Evolutionary conservation across 305 asterid species (phyloP).

Genomic region (Rubia tinctorum): DNA sequence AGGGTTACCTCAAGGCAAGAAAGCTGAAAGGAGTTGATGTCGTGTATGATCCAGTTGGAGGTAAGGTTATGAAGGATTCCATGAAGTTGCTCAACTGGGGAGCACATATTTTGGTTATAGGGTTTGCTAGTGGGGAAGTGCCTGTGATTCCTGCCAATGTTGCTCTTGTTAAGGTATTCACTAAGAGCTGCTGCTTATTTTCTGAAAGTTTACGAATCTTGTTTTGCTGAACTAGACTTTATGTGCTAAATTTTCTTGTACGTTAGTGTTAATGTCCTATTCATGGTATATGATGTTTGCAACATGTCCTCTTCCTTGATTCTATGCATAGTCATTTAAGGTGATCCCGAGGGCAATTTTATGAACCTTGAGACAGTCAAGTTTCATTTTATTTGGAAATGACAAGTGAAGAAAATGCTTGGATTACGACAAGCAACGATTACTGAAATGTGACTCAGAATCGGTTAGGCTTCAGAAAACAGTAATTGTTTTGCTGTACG

Average conservation of each 20-base stretch:
- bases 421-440: background rate
- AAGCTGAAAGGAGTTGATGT: conserved; percentile 93
- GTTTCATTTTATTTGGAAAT: background rate
- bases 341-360: background rate
- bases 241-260: background rate
- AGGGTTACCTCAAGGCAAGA: conserved; percentile 61
- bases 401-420: background rate
- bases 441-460: background rate
- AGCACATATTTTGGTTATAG: conserved; percentile 88
- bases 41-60: conserved; percentile 97
- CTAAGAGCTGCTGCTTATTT: background rate
- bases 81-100: conserved; percentile 90
- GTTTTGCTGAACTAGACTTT: background rate
- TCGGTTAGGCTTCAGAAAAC: background rate
- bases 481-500: background rate
- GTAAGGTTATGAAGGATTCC: conserved; percentile 77
- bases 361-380: background rate
- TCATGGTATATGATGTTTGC: background rate
- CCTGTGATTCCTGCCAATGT: conserved; percentile 83
- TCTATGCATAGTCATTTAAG: background rate
- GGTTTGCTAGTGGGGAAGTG: conserved; percentile 96
- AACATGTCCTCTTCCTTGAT: background rate
- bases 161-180: conserved; percentile 85
- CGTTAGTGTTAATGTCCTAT: background rate
- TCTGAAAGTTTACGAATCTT: background rate